Evolutionary conservation across 73 alveolate species (phyloP).

Genomic region (Effrenium voratum): DNA sequence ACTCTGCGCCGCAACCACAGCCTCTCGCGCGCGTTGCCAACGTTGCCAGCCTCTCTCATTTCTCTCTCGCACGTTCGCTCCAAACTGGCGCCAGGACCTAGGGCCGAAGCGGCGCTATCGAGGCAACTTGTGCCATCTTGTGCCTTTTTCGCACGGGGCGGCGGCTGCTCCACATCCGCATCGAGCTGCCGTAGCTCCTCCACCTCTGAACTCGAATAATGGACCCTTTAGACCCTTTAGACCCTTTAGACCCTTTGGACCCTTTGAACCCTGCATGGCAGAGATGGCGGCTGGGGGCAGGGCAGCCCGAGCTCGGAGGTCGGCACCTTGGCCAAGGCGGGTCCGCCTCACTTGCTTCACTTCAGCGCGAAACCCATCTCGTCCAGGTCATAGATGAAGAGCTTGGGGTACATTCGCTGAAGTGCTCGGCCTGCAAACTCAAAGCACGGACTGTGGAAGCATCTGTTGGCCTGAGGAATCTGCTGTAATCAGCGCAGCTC

Average conservation of each 20-base stretch:
- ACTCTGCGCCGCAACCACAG: background rate
- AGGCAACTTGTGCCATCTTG: background rate
- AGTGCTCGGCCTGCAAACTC: slow-evolving; percentile 39
- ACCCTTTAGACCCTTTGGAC: too few relatives aligned
- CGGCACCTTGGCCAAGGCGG: slow-evolving; percentile 16
- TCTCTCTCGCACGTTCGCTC: slow-evolving; percentile 24
- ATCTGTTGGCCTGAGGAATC: background rate
- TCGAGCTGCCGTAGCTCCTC: slow-evolving; percentile 85
- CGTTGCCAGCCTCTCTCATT: background rate
- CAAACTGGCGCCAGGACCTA: slow-evolving; percentile 57
- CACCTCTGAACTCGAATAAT: slow-evolving; percentile 24
- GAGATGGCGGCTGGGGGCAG: too few relatives aligned
- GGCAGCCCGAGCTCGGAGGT: slow-evolving; percentile 78
- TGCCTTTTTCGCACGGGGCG: background rate
- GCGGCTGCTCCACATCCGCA: slow-evolving; percentile 72
- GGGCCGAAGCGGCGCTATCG: background rate
- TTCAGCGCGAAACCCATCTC: slow-evolving; percentile 49
- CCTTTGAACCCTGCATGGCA: too few relatives aligned
- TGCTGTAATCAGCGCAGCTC: slow-evolving; percentile 70
- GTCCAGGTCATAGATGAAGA: slow-evolving; percentile 79
- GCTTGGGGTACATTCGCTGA: slow-evolving; percentile 69
- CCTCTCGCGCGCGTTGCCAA: background rate
- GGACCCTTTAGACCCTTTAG: background rate
- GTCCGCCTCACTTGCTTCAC: background rate
- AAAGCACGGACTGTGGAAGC: background rate